phyloP scores from a whole-genome alignment of 1,139 yeast genomes.

The Protomyces inouyei region DNA sequence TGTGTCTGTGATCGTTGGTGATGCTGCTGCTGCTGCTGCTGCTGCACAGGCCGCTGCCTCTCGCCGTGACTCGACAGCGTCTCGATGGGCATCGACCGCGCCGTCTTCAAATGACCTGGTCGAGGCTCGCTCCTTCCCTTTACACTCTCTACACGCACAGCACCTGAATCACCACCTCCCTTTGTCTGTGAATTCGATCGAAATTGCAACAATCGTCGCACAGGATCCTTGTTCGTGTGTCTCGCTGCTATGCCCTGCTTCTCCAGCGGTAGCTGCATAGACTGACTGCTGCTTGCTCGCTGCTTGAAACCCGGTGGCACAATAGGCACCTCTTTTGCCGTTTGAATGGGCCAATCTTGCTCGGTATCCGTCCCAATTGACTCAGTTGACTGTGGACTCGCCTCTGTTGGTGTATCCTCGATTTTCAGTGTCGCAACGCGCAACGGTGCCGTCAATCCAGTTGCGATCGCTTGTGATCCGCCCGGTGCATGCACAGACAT shows the following conservation, averaged over 20 bases:
- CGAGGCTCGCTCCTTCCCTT: neutral
- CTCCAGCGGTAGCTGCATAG: neutral
- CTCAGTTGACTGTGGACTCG: neutral
- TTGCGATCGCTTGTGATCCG: neutral
- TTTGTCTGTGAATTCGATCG: neutral
- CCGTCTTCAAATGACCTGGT: neutral
- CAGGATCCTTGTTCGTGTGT: neutral
- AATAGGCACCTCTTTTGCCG: neutral
- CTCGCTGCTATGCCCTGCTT: neutral
- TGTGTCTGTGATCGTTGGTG: neutral
- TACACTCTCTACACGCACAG: too few relatives aligned
- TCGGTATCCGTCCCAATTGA: neutral
- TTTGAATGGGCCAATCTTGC: neutral
- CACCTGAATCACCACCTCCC: too few relatives aligned
- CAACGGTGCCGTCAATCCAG: too few relatives aligned
- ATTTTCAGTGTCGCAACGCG: too few relatives aligned
- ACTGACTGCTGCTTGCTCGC: neutral
- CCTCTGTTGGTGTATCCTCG: neutral
- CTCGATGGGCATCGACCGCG: neutral
- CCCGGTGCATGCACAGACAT: neutral
- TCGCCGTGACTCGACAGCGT: neutral
- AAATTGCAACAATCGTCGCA: neutral
- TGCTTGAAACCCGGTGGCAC: too few relatives aligned
- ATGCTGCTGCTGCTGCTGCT: neutral
- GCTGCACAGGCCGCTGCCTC: neutral